Percentiles rank a stretch among this genome's conserved stretches.
phyloP scores from a whole-genome alignment of 1,284 basidiomycete genomes.

The Pascua guehoae region DNA sequence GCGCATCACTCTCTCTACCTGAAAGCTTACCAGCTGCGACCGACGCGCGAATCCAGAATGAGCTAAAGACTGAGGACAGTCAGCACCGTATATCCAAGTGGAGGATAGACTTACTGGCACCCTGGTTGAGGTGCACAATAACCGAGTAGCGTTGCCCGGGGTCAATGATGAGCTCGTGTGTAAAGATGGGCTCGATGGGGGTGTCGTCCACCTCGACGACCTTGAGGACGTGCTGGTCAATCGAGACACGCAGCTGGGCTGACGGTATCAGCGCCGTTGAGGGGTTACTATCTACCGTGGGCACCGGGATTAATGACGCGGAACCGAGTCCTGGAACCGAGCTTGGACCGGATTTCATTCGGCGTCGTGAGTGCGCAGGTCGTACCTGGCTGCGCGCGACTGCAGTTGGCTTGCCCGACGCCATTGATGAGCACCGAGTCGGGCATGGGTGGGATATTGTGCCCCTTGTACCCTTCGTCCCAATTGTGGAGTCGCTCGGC shows the following conservation, averaged over 20 bases:
- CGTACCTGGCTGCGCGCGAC: neutral
- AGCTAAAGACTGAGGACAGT: constrained; percentile 14
- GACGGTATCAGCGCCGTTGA: neutral
- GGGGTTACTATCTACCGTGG: constrained; percentile 12
- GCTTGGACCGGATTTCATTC: neutral
- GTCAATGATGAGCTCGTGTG: constrained; percentile 24
- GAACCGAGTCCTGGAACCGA: constrained; percentile 11
- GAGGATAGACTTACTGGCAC: constrained; percentile 18
- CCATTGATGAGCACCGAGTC: constrained; percentile 31
- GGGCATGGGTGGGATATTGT: constrained; percentile 12
- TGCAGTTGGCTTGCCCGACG: constrained; percentile 13
- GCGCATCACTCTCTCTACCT: constrained; percentile 5
- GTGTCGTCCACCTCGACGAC: constrained; percentile 32
- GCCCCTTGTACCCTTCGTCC: neutral
- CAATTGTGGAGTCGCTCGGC: constrained; percentile 12
- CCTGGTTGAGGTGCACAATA: constrained; percentile 33
- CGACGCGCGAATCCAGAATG: constrained; percentile 36
- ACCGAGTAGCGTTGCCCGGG: constrained; percentile 39
- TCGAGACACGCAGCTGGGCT: constrained; percentile 17
- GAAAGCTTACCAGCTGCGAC: constrained; percentile 11
- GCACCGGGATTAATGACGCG: constrained; percentile 24
- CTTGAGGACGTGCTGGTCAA: constrained; percentile 29
- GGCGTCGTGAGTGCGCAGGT: constrained; percentile 1
- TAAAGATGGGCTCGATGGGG: constrained; percentile 18
- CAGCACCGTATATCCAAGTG: constrained; percentile 41